Conservation (phyloP, 768 basidiomycete genomes). For the Pleurotus sapidus region DNA sequence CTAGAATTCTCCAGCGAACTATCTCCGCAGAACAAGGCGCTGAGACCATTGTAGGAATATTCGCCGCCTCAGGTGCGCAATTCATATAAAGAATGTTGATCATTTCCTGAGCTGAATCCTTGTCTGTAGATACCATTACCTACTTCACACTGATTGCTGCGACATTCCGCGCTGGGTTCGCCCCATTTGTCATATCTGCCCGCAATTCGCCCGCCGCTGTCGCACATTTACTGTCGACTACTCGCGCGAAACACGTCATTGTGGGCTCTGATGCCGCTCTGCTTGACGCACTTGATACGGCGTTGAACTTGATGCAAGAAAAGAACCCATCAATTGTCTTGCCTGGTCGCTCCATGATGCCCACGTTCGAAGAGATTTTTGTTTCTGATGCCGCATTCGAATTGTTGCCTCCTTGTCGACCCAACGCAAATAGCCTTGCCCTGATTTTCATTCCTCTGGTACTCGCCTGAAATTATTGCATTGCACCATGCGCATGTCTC, state of each 20-base stretch:
- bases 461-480: neutral
- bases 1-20: conserved; percentile 11
- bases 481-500: neutral
- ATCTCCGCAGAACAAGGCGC: conserved; percentile 1
- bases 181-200: conserved; percentile 27
- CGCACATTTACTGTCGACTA: conserved; percentile 32
- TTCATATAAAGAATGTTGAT: neutral
- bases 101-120: neutral
- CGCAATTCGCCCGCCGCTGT: conserved; percentile 40
- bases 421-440: neutral
- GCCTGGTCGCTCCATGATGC: conserved; percentile 14
- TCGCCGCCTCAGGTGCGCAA: conserved; percentile 16
- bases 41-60: conserved; percentile 19
- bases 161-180: conserved; percentile 31
- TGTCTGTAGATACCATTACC: conserved; percentile 26
- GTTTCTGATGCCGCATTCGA: neutral
- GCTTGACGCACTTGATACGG: conserved; percentile 11
- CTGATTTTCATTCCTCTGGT: conserved; percentile 5
- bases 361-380: conserved; percentile 16
- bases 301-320: conserved; percentile 15
- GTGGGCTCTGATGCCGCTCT: conserved; percentile 23
- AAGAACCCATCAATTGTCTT: neutral
- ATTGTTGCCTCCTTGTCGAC: neutral
- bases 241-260: conserved; percentile 15
- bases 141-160: conserved; percentile 27